Percentiles rank a stretch among this genome's conserved stretches.
Evolutionary conservation across 1,284 basidiomycete species (phyloP).

Genomic region (Cryptococcus sp.): DNA sequence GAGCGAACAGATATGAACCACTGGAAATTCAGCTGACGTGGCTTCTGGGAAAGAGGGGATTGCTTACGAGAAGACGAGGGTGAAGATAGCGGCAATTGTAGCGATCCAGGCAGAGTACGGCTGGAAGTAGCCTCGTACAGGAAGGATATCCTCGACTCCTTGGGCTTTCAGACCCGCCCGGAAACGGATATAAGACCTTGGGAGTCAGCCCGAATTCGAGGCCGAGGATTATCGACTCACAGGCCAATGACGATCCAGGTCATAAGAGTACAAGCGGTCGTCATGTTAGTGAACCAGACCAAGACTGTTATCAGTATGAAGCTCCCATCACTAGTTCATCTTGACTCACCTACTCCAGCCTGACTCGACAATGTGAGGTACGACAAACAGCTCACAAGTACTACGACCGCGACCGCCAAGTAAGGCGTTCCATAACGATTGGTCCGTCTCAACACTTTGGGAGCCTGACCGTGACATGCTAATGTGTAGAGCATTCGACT

Average conservation of each 20-base stretch:
- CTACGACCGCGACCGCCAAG: constrained; percentile 17
- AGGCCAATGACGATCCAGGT: constrained; percentile 23
- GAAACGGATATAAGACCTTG: constrained; percentile 27
- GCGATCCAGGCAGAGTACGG: constrained; percentile 19
- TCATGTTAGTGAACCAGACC: constrained; percentile 20
- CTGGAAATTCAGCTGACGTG: background rate
- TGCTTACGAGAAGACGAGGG: too few relatives aligned
- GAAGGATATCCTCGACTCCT: constrained; percentile 16
- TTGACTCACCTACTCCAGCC: too few relatives aligned
- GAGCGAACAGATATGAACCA: background rate
- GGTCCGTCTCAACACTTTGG: constrained; percentile 23
- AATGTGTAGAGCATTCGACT: constrained; percentile 31
- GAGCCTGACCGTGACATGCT: constrained; percentile 27
- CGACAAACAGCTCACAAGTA: constrained; percentile 19
- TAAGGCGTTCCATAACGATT: constrained; percentile 28
- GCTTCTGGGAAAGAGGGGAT: too few relatives aligned
- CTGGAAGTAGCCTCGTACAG: constrained; percentile 14
- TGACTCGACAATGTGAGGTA: constrained; percentile 23
- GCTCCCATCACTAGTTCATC: too few relatives aligned
- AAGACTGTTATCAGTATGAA: too few relatives aligned
- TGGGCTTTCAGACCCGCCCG: constrained; percentile 25
- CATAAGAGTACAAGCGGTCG: constrained; percentile 13
- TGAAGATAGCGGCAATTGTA: too few relatives aligned
- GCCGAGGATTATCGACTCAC: constrained; percentile 10
- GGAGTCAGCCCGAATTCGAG: background rate